Conservation (phyloP, 2,329 filamentous ascomycete species). For the Apiospora arundinis region DNA sequence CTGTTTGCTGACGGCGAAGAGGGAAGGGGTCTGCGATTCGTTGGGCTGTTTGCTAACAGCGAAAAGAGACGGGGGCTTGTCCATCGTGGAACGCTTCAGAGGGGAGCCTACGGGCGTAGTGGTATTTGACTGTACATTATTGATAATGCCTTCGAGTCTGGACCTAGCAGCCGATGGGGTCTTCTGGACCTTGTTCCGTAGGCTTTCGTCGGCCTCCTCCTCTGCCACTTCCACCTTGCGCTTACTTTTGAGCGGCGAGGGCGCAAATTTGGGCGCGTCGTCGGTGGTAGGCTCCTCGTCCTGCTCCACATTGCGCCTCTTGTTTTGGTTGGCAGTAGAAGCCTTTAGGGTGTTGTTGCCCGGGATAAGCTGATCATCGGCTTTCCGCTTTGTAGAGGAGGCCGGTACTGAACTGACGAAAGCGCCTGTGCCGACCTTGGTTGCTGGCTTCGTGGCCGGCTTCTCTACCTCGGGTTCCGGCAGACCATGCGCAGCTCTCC, state of each 20-base stretch:
- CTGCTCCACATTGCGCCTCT: constrained; percentile 52
- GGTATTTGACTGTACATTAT: constrained; percentile 49
- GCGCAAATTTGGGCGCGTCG: constrained; percentile 40
- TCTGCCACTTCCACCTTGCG: constrained; percentile 53
- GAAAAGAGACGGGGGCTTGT: neutral
- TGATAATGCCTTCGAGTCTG: constrained; percentile 63
- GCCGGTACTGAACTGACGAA: constrained; percentile 41
- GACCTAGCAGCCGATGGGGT: constrained; percentile 61
- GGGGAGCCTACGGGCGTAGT: constrained; percentile 38
- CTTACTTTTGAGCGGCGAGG: constrained; percentile 55
- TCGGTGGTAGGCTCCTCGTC: constrained; percentile 44
- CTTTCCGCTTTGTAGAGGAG: constrained; percentile 59
- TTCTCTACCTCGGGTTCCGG: constrained; percentile 55
- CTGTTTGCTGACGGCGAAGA: constrained; percentile 14
- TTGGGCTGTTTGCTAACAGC: no score
- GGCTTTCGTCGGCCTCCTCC: constrained; percentile 52
- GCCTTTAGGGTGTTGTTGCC: constrained; percentile 45
- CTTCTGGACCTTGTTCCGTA: constrained; percentile 58
- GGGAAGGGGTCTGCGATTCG: neutral
- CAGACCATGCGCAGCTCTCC: constrained; percentile 63
- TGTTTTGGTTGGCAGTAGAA: constrained; percentile 49
- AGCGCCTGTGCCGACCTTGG: constrained; percentile 39
- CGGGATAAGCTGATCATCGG: constrained; percentile 54
- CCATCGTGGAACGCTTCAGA: constrained; percentile 30
- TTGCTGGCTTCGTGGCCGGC: constrained; percentile 35